Conservation (phyloP, 345 rosid genomes). For the Cardamine chenopodiifolia region DNA sequence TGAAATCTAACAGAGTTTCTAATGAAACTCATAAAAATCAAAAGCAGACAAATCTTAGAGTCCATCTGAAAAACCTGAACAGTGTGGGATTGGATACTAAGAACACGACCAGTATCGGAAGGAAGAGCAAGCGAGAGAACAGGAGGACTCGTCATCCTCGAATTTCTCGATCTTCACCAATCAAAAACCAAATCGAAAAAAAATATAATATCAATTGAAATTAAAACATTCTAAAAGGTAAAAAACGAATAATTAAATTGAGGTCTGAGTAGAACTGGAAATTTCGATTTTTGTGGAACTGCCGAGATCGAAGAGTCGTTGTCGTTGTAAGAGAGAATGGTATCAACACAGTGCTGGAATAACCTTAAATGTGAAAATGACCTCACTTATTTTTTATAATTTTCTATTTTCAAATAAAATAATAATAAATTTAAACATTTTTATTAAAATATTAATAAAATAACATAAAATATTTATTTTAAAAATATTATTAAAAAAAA, state of each 20-base stretch:
- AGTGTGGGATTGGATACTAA: conserved; percentile 96
- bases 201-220: not conserved
- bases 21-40: not conserved
- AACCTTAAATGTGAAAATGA: too few species aligned
- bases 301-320: conserved; percentile 23
- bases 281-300: conserved; percentile 1
- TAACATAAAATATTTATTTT: too few species aligned
- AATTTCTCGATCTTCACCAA: conserved; percentile 44
- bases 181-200: not conserved
- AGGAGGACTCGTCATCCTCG: conserved; percentile 74
- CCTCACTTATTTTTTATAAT: too few species aligned
- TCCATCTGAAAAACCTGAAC: conserved; percentile 64
- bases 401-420: too few species aligned
- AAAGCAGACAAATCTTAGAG: not conserved
- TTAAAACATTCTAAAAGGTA: not conserved
- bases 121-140: conserved; percentile 90
- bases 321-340: conserved; percentile 20
- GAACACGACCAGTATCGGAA: conserved; percentile 92
- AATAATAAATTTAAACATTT: too few species aligned
- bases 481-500: too few species aligned
- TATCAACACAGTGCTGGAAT: too few species aligned
- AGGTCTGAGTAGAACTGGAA: conserved; percentile 4
- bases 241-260: not conserved
- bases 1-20: not conserved
- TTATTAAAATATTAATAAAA: too few species aligned